Base-by-base conservation (phyloP, 257 asterid genomes). In the Solanum ossicruentum region DNA sequence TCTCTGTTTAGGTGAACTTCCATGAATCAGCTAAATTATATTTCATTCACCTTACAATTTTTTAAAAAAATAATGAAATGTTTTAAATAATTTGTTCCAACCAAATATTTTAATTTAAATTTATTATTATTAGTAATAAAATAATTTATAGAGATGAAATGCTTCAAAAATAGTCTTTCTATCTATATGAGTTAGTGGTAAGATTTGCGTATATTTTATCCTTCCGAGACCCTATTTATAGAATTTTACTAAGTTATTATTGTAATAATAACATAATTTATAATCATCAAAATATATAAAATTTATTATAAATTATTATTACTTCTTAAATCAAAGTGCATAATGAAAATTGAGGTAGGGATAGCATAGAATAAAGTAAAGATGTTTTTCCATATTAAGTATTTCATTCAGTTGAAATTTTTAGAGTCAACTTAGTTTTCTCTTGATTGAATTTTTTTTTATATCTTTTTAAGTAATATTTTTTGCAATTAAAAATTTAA, bases 11-110 rank as follows among this genome's bases (percentile, higher is more conserved):
- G 82, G 81, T 78, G 83, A 90, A 51, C 85, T 89, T 86, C 88
- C 86, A 61, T 84, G 84, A 85, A 83, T 85, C 81, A 85, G 91
- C 92, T 93, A 86, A 57, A 91, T 91, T 91, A 83, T 84, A 79
- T 91, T 87, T 79, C 63, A 69, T 69, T 86, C 79, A 84, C 39
- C 60, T 79, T 67, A 81, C 18, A 57, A 20, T 3, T 66, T 13
- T 21, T 58, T 63, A 5, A 0, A 10, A 10, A 23, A 26, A 13
- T 32, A 16, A 69, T 32, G 23, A 8, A 23, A 36, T 69, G n/a
- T 60, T 58, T 9, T 20, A 21, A 8, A n/a, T 3, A 7, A 18
- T 32, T 32, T 61, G 69, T 21, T 21, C 1, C 15, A 12, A 61
- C 5, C 18, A 57, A 20, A 57, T 18, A 15, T 13, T 58, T 60